A percentile compares a stretch with the other conserved stretches of the same genome.
Conservation (phyloP, 305 asterid genomes). For the Fraxinus latifolia region DNA sequence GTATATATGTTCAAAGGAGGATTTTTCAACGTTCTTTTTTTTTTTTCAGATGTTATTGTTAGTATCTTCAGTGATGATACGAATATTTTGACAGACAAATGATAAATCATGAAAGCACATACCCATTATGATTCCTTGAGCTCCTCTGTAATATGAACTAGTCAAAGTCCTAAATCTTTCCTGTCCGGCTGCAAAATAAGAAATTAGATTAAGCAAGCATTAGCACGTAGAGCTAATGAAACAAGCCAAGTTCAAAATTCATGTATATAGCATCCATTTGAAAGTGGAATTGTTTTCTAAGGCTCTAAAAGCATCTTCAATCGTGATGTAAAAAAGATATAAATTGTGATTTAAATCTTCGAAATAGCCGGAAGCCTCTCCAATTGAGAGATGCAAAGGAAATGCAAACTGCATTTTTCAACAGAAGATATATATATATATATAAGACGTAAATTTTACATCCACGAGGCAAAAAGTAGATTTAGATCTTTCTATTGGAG, state of each 20-base stretch:
- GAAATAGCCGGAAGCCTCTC: neutral
- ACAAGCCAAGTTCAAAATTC: neutral
- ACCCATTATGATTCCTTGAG: slow-evolving; percentile 73
- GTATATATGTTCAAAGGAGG: neutral
- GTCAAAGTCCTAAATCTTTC: slow-evolving; percentile 69
- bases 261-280: neutral
- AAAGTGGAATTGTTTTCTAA: neutral
- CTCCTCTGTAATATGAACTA: slow-evolving; percentile 68
- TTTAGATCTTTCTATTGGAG: neutral
- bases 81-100: neutral
- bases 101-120: slow-evolving; percentile 18
- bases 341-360: neutral
- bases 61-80: neutral
- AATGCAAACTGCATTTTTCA: neutral
- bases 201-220: slow-evolving; percentile 10
- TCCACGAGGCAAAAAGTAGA: neutral
- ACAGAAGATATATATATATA: no score
- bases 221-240: neutral
- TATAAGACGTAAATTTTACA: neutral
- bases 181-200: slow-evolving; percentile 56
- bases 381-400: neutral
- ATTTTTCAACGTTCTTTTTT: neutral
- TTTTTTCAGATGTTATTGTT: neutral
- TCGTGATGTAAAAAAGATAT: neutral
- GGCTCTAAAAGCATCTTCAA: neutral